phyloP scores from a whole-genome alignment of 2,329 filamentous ascomycete species.

The Chaetomium olivaceum region DNA sequence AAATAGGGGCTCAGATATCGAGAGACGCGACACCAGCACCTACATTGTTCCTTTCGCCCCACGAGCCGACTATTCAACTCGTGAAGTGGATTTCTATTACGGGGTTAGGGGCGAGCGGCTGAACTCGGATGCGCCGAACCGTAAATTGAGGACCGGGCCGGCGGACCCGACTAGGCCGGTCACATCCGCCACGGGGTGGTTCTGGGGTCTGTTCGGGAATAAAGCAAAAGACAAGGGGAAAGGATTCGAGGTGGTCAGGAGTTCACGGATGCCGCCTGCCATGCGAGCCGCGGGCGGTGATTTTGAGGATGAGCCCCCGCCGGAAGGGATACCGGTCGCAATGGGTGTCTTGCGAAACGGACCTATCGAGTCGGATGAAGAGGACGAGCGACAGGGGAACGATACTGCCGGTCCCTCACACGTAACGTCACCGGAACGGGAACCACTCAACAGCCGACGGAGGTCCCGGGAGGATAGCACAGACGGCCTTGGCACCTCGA shows the following conservation, averaged over 20 bases:
- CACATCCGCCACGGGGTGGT: conserved; percentile 85
- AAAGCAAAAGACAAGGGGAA: conserved; percentile 95
- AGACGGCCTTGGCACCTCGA: conserved; percentile 44
- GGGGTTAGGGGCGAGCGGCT: conserved; percentile 85
- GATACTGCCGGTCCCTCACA: conserved; percentile 36
- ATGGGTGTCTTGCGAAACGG: conserved; percentile 61
- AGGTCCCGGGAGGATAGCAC: conserved; percentile 49
- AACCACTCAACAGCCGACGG: conserved; percentile 50
- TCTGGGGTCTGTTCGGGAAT: conserved; percentile 74
- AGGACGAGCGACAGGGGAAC: conserved; percentile 45
- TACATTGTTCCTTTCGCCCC: conserved; percentile 52
- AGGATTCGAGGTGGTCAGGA: conserved; percentile 94
- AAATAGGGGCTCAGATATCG: conserved; percentile 45
- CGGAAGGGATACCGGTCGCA: conserved; percentile 65
- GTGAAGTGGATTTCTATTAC: conserved; percentile 97
- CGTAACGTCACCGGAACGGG: conserved; percentile 39
- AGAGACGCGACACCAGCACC: conserved; percentile 48
- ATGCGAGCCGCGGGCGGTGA: conserved; percentile 60
- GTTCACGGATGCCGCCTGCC: conserved; percentile 78
- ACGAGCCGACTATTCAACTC: conserved; percentile 83
- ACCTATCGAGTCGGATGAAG: conserved; percentile 65
- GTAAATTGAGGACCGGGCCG: conserved; percentile 88
- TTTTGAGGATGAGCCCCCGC: conserved; percentile 66
- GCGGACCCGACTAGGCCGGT: conserved; percentile 92
- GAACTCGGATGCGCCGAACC: conserved; percentile 75